Conservation (phyloP, 257 asterid genomes). For the Phtheirospermum japonicum region DNA sequence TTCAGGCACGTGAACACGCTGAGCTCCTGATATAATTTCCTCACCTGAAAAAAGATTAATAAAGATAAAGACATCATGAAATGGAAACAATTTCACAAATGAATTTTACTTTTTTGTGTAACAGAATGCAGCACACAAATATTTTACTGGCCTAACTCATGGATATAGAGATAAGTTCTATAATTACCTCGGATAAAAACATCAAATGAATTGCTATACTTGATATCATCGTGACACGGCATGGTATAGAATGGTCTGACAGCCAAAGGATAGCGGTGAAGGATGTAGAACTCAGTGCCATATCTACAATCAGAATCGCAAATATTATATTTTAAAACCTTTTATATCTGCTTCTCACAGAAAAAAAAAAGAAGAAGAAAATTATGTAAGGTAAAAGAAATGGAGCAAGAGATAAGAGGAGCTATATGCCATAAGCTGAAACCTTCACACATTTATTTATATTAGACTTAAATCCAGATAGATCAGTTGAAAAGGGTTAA, state of each 20-base stretch:
- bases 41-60: conserved; percentile 52
- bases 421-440: not conserved
- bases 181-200: conserved; percentile 35
- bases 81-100: conserved; percentile 1
- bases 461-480: no score
- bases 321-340: not conserved
- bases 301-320: conserved; percentile 46
- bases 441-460: conserved; percentile 2
- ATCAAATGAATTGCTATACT: conserved; percentile 84
- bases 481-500: not conserved
- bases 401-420: conserved; percentile 2
- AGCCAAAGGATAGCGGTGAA: conserved; percentile 82
- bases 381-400: not conserved
- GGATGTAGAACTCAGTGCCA: conserved; percentile 91
- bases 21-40: conserved; percentile 95
- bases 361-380: no score
- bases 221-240: conserved; percentile 69
- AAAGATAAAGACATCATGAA: conserved; percentile 10
- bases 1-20: conserved; percentile 77
- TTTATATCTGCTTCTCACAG: conserved; percentile 4
- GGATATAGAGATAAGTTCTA: not conserved
- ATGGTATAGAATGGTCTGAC: conserved; percentile 91
- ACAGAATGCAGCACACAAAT: not conserved
- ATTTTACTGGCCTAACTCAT: not conserved
- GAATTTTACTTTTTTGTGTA: not conserved